Base-by-base conservation (phyloP, 108 stramenopile species). In the Cyclotella kingstonii region DNA sequence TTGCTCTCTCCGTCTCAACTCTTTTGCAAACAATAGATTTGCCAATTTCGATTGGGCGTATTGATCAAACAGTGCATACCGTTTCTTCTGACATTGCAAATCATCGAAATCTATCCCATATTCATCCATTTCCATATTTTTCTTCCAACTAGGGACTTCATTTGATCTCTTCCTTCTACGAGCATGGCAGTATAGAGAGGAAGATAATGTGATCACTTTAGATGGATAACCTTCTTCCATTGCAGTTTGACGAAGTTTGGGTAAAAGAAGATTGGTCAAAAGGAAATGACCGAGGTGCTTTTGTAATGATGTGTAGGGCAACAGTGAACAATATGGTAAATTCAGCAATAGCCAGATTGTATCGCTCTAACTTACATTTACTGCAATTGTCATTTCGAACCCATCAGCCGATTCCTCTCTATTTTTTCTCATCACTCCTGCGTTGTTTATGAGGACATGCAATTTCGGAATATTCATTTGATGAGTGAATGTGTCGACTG, bases 31-130 rank as follows among this genome's bases (percentile, higher is more conserved):
- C 39, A 93, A 52, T 19, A 95, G 73, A 70, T 95, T 95, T 53
- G 91, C 91, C 29, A 95, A 62, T 68, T 95, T 95, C 17, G 81
- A 77, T 50, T 85, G 85, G n/a, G 80, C 76, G 61, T 95, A 95
- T 63, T 90, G 89, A 39, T 78, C 81, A 80, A 95, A 93, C 28
- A 95, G 43, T 10, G 84, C 67, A 44, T 95, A 95, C 8, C 28
- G 43, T 22, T 43, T 77, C 0, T 60, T 48, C 11, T 77, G 54
- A 52, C 90, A 91, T 38, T 78, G 73, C 42, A 89, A 63, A 66
- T 95, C 94, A 6, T 73, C 48, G 23, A 86, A 84, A 36, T 91
- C 81, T 39, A 86, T 82, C 23, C 82, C 82, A 14, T 56, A 44
- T 33, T 75, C 58, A 30, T 1, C 59, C 19, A 25, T 48, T 53